Evolutionary conservation across 140 eudicot genomes (phyloP), one percentile per base, ranked within the genome.

Genomic region (Senecio squalidus): DNA sequence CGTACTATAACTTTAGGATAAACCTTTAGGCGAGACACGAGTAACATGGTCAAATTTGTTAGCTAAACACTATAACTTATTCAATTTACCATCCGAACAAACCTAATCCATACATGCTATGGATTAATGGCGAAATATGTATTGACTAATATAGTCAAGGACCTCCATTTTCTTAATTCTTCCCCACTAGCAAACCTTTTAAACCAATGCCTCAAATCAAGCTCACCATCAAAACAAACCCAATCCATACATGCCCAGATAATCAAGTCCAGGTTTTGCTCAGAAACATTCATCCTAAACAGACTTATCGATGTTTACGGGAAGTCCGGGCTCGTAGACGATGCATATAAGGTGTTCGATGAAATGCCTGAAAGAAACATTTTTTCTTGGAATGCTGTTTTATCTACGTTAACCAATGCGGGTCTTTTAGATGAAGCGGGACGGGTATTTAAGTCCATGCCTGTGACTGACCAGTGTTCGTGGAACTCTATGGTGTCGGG

Each of bases 401-500:
- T 92, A 20, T 62, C 78, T 1, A 75, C 78, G 0, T 48, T 83
- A 25, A 54, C 70, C 5, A 69, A 64, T 23, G 79, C 76, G 46
- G 89, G 93, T 51, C 76, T 45, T 7, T 58, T 84, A 33, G 84
- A 75, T 47, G 85, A 92, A 57, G 89, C 95, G 21, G 27, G n/a
- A 9, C 16, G 11, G 53, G 34, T 81, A 20, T 87, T 92, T 16
- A 9, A 9, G 30, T 71, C 61, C 24, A 87, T 87, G 85, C 78
- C 82, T 10, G 68, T 22, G 16, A 84, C 93, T 6, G 98, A 92
- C 40, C 98, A 84, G 79, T 92, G 98, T 68, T 86, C 98, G 4
- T 92, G 98, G 95, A 92, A 92, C 53, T 73, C 80, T n/a, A 78
- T 92, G 86, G 89, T 92, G 21, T 79, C 96, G 4, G 88, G 96